Evolutionary conservation across 345 rosid species (phyloP), one percentile per base, ranked within the genome.

Genomic region (Pelargonium nanum): DNA sequence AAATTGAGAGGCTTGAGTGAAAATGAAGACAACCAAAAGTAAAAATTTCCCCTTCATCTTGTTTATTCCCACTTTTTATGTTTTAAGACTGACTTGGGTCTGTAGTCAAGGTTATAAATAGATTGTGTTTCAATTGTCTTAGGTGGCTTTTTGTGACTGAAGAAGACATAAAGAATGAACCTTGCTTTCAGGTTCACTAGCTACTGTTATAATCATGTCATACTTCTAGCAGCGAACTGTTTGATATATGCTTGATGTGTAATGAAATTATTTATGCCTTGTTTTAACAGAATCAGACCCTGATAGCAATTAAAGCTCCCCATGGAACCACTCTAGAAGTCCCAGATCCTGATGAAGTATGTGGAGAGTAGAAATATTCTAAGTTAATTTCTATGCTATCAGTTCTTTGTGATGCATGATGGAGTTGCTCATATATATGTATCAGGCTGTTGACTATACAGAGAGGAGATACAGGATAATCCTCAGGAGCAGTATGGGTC

Each of bases 291-390:
- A 93, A 93, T 72, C 80, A 93, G 80, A 93, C 97, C 57, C 81
- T 93, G 61, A 93, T 93, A 70, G 97, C 97, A 67, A 78, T 93
- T 64, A 89, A 93, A 83, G 97, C 97, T 79, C 97, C 97, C 28
- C 96, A 93, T 67, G 97, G 99, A 66, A 93, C 99, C 56, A 93
- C 99, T 17, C 70, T 93, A 69, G 97, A 89, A 82, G 95, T 93
- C 55, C 97, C 91, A 28, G 96, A 93, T 80, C 97, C 95, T 22
- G 88, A 84, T 70, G 96, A 89, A 68, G 97, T 93, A 78, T 77
- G 89, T 70, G 28, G 26, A 66, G 26, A 20, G 21, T 53, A 61
- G 53, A 24, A 64, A 55, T 59, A 25, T 48, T 54, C 21, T 3
- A 53, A 57, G 20, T 20, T 56, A 8, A 30, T 23, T 26, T 24